A percentile compares a stretch with the other conserved stretches of the same genome.
phyloP scores from a whole-genome alignment of 139 green algal genomes.

The Picochlorum sp. region DNA sequence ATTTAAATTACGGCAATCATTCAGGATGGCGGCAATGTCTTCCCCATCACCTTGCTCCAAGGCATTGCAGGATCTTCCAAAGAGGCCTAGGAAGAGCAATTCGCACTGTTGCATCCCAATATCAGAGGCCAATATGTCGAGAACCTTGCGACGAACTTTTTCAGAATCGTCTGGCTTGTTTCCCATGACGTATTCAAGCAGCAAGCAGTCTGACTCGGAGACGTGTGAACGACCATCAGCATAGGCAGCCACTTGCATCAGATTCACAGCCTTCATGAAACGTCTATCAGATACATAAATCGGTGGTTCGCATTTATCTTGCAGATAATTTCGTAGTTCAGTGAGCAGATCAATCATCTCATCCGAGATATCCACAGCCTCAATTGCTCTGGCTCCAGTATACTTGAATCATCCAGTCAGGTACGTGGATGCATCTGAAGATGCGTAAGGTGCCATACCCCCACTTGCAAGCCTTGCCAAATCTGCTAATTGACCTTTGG shows the following conservation, averaged over 20 bases:
- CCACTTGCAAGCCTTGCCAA: constrained; percentile 14
- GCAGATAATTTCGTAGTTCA: constrained; percentile 61
- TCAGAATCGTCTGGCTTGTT: constrained; percentile 59
- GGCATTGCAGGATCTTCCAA: constrained; percentile 48
- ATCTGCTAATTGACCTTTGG: constrained; percentile 12
- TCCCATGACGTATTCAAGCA: constrained; percentile 86
- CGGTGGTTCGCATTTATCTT: constrained; percentile 69
- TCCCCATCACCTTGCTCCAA: constrained; percentile 29
- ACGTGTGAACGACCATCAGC: constrained; percentile 57
- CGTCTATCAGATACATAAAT: constrained; percentile 64
- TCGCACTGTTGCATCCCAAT: constrained; percentile 61
- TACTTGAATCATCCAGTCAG: constrained; percentile 44
- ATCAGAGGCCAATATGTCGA: constrained; percentile 57
- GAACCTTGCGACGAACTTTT: constrained; percentile 71
- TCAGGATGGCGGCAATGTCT: constrained; percentile 4
- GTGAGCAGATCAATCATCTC: constrained; percentile 66
- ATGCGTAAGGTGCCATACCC: not conserved
- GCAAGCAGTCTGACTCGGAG: constrained; percentile 69
- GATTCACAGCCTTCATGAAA: constrained; percentile 51
- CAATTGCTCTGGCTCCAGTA: constrained; percentile 23
- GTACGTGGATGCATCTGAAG: not conserved
- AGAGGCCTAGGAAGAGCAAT: constrained; percentile 32
- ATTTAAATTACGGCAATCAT: no score
- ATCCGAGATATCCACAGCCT: constrained; percentile 48
- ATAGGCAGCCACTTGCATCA: constrained; percentile 71